Evolutionary conservation across 169 alveolate genomes (phyloP).

Genomic region (Plasmodium blacklocki): DNA sequence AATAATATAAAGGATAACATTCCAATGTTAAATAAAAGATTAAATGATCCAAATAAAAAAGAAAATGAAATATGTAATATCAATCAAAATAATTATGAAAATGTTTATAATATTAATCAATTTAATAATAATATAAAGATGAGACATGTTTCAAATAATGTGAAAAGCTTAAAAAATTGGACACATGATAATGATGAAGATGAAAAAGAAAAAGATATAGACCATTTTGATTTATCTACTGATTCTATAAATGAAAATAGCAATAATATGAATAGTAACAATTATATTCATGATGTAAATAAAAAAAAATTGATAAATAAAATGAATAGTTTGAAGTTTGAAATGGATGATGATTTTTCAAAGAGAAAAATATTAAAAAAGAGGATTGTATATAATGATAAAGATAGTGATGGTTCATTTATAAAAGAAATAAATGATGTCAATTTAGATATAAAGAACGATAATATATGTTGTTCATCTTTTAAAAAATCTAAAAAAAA

Average conservation of each 20-base stretch:
- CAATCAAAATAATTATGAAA: too few species aligned
- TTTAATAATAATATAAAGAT: too few species aligned
- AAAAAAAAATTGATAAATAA: too few species aligned
- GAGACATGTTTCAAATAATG: background rate
- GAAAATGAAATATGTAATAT: background rate
- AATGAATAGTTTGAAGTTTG: background rate
- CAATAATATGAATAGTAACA: background rate
- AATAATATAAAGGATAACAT: too few species aligned
- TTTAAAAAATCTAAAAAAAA: background rate
- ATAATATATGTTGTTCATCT: constrained; percentile 18
- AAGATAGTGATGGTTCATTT: constrained; percentile 39
- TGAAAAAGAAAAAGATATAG: constrained; percentile 3
- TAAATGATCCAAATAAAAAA: constrained; percentile 1
- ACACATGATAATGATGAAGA: background rate
- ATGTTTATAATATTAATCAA: too few species aligned
- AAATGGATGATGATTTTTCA: constrained; percentile 3
- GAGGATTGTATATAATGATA: constrained; percentile 1
- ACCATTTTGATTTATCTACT: background rate
- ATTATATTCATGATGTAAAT: too few species aligned
- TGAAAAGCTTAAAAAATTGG: background rate
- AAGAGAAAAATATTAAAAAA: background rate
- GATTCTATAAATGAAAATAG: background rate
- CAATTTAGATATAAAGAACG: constrained; percentile 18
- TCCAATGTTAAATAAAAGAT: background rate
- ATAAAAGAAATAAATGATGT: constrained; percentile 20